A percentile compares a stretch with the other conserved stretches of the same genome.
phyloP scores from a whole-genome alignment of 2,329 filamentous ascomycete species.

The Rugonectria rugulosa region DNA sequence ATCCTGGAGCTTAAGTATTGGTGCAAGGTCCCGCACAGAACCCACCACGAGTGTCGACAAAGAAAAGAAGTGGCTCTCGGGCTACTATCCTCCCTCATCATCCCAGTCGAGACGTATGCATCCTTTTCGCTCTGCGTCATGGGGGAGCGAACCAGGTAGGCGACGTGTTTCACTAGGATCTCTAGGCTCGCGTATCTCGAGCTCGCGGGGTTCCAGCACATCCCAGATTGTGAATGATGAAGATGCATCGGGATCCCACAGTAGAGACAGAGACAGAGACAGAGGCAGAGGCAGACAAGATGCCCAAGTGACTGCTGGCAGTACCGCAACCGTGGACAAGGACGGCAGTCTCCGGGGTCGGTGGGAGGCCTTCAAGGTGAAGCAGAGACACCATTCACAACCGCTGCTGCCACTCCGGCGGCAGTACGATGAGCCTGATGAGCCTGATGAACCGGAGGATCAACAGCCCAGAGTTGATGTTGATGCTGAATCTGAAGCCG shows the following conservation, averaged over 20 bases:
- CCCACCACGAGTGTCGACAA: slow-evolving; percentile 30
- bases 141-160: slow-evolving; percentile 32
- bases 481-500: not conserved
- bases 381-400: not conserved
- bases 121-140: slow-evolving; percentile 29
- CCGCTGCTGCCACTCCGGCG: not conserved
- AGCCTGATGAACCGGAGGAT: too few relatives aligned
- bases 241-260: slow-evolving; percentile 16
- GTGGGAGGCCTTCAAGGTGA: slow-evolving; percentile 33
- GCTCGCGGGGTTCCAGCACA: slow-evolving; percentile 18
- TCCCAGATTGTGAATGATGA: slow-evolving; percentile 16
- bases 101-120: slow-evolving; percentile 33
- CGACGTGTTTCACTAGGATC: slow-evolving; percentile 30
- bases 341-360: slow-evolving; percentile 20
- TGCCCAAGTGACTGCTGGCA: slow-evolving; percentile 28
- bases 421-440: too few relatives aligned
- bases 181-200: slow-evolving; percentile 21
- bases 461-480: too few relatives aligned
- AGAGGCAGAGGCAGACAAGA: too few relatives aligned
- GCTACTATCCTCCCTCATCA: slow-evolving; percentile 31
- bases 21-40: slow-evolving; percentile 42
- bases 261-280: too few relatives aligned
- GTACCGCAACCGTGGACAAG: slow-evolving; percentile 29
- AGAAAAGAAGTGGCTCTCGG: slow-evolving; percentile 30
- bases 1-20: slow-evolving; percentile 54